Conservation (phyloP, 805 yeast genomes). For the Yueomyces sp. region DNA sequence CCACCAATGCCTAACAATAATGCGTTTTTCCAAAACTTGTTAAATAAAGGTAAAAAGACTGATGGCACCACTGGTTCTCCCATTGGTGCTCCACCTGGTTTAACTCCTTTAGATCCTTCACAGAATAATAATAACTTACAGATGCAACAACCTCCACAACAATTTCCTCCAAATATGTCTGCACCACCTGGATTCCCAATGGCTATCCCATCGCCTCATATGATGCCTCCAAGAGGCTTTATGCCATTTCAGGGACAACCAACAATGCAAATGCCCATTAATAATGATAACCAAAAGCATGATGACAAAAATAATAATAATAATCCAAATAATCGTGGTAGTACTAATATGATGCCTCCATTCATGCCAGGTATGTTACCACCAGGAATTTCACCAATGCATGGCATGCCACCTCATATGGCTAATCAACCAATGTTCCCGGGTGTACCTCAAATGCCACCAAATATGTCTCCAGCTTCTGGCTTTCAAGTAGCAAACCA, state of each 20-base stretch:
- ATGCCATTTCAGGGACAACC: slow-evolving; percentile 6
- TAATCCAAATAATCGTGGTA: background rate
- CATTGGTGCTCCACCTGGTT: slow-evolving; percentile 4
- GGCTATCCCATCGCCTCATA: slow-evolving; percentile 12
- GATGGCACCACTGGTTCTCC: slow-evolving; percentile 1
- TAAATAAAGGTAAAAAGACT: slow-evolving; percentile 15
- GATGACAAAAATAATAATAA: slow-evolving; percentile 1
- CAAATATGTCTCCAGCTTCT: background rate
- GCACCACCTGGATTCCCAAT: slow-evolving; percentile 8
- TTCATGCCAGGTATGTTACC: slow-evolving; percentile 20
- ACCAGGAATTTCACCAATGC: slow-evolving; percentile 20
- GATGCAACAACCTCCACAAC: slow-evolving; percentile 5
- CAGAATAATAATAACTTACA: slow-evolving; percentile 1
- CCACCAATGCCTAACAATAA: slow-evolving; percentile 7
- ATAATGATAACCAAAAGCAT: background rate
- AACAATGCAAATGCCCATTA: background rate
- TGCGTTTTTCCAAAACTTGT: slow-evolving; percentile 19
- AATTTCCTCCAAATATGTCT: slow-evolving; percentile 4
- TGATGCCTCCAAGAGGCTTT: slow-evolving; percentile 13
- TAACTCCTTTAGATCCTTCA: slow-evolving; percentile 1
- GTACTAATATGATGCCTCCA: slow-evolving; percentile 8
- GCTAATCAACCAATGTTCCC: slow-evolving; percentile 3
- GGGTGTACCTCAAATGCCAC: background rate
- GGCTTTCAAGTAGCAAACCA: no score
- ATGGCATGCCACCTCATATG: slow-evolving; percentile 14